A percentile compares a stretch with the other conserved stretches of the same genome.
Conservation (phyloP, 2,329 filamentous ascomycete species). For the Zalaria obscura region DNA sequence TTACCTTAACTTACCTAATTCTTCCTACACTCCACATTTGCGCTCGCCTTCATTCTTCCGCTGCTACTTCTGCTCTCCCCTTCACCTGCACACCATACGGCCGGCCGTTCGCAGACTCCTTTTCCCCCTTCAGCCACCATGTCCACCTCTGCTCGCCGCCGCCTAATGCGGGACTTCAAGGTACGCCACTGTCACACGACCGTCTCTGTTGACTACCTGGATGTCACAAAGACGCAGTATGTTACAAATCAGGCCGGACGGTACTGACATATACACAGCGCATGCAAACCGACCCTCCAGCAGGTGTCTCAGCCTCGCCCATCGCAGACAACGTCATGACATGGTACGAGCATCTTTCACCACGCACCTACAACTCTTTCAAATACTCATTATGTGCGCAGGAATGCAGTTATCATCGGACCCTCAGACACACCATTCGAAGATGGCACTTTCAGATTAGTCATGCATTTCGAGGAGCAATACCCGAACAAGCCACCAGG, state of each 20-base stretch:
- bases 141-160: constrained; percentile 90
- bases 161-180: constrained; percentile 99
- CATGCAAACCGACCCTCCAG: constrained; percentile 98
- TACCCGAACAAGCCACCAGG: constrained; percentile 97
- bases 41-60: too few species aligned
- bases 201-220: not conserved
- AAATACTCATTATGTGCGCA: constrained; percentile 21
- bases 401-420: constrained; percentile 97
- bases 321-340: constrained; percentile 97
- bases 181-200: constrained; percentile 32
- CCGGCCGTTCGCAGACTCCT: too few species aligned
- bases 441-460: constrained; percentile 90
- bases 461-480: constrained; percentile 98
- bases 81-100: too few species aligned
- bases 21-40: too few species aligned
- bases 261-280: constrained; percentile 42
- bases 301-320: constrained; percentile 89
- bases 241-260: constrained; percentile 4
- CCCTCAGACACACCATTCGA: constrained; percentile 95
- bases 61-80: too few species aligned
- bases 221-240: too few species aligned
- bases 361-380: not conserved
- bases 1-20: too few species aligned
- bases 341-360: constrained; percentile 43
- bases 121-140: constrained; percentile 29